Percentiles rank a stretch among this genome's conserved stretches.
Evolutionary conservation across 768 basidiomycete genomes (phyloP).

Genomic region (Rhizopogon vesiculosus): DNA sequence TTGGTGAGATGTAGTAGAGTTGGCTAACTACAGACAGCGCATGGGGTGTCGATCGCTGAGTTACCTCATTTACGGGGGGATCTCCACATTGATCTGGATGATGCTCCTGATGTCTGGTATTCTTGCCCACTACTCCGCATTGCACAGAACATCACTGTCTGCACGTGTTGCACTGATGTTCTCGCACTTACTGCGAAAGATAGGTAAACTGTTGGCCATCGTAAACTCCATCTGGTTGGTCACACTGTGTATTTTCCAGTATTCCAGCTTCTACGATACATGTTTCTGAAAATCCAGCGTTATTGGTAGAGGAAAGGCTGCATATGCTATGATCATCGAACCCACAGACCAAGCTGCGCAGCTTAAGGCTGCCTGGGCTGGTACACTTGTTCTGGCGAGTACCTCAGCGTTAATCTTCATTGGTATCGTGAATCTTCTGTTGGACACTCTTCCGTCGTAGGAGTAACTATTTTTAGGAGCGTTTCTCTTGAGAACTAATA

Average conservation of each 20-base stretch:
- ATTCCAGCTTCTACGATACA: slow-evolving; percentile 16
- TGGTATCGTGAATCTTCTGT: slow-evolving; percentile 21
- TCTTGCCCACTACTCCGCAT: background rate
- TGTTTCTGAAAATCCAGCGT: slow-evolving; percentile 28
- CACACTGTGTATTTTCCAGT: slow-evolving; percentile 24
- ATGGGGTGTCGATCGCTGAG: slow-evolving; percentile 18
- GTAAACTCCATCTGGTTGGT: slow-evolving; percentile 23
- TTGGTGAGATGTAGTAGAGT: no score
- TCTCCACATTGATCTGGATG: slow-evolving; percentile 16
- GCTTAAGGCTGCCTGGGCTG: slow-evolving; percentile 32
- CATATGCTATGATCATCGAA: slow-evolving; percentile 26
- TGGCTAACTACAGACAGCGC: background rate
- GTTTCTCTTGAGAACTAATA: no score
- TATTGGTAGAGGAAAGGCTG: slow-evolving; percentile 9
- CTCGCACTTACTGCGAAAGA: slow-evolving; percentile 20
- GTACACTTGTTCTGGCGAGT: slow-evolving; percentile 27
- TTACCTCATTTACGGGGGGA: slow-evolving; percentile 15
- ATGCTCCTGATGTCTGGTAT: slow-evolving; percentile 9
- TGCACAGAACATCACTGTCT: background rate
- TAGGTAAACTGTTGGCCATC: slow-evolving; percentile 22
- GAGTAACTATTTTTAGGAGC: no score
- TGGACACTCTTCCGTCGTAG: slow-evolving; percentile 6
- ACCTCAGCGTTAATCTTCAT: slow-evolving; percentile 21
- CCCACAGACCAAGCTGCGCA: slow-evolving; percentile 11
- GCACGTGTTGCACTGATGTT: background rate